Evolutionary conservation across 805 yeast genomes (phyloP), one percentile per base, ranked within the genome.

Genomic region (Ogataea ramenticola): DNA sequence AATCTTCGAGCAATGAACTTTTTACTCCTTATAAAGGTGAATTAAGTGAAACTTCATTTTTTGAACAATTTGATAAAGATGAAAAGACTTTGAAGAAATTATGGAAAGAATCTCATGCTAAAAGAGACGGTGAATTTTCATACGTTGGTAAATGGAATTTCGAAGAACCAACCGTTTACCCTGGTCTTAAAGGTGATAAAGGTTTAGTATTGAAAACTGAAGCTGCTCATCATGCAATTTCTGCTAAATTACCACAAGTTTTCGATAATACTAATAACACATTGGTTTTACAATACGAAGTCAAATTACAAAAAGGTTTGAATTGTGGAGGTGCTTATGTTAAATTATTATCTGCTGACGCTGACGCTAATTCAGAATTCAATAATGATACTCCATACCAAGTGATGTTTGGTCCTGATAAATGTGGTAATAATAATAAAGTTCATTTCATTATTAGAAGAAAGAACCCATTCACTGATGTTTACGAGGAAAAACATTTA

Each of bases 341-440:
- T 51, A 90, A 90, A 68, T 68, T 90, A 38, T 64, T 90, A 44
- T 69, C 79, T 38, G 60, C 61, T 2, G 62, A 64, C 11, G 74
- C 70, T 8, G 54, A 62, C 3, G 57, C 62, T 15, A 68, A 63
- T 34, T 54, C 43, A 2, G 75, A 76, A 47, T 83, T 88, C 68
- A 70, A 68, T 50, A 74, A 77, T 47, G 79, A 71, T 24, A 74
- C 95, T 3, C 86, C 89, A 2, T 87, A 83, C 65, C 88, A 84
- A 62, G 66, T 90, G 50, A 84, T 90, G 91, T 90, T 90, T 67
- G 97, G 97, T 19, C 97, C 97, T 37, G 97, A 90, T 64, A 79
- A 75, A 60, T 90, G 97, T 66, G 96, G 95, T 3, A 58, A 79
- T 43, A 74, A 82, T 38, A 86, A 88, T 66, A 84, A 80, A 62